A percentile compares a stretch with the other conserved stretches of the same genome.
Evolutionary conservation across 495 filamentous ascomycete species (phyloP).

Genomic region (Chlorociboria aeruginascens): DNA sequence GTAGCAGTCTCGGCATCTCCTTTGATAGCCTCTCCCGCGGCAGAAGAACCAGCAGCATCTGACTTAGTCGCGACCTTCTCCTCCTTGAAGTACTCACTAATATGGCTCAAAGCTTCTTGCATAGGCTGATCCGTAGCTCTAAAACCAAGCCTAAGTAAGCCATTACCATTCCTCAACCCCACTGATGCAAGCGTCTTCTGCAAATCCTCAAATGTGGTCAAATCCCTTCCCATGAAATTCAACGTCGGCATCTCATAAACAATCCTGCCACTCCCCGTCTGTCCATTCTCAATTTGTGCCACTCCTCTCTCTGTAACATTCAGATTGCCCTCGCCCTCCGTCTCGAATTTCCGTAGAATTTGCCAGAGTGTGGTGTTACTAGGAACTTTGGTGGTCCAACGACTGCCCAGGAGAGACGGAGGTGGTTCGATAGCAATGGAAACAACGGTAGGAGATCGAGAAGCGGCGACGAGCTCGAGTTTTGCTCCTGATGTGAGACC

Average conservation of each 20-base stretch:
- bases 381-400: conserved; percentile 71
- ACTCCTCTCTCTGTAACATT: conserved; percentile 75
- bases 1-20: neutral
- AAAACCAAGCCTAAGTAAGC: conserved; percentile 67
- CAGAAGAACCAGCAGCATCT: neutral
- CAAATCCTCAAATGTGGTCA: conserved; percentile 64
- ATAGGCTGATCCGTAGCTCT: conserved; percentile 62
- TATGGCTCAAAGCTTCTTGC: conserved; percentile 75
- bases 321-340: conserved; percentile 40
- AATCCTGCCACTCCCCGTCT: conserved; percentile 56
- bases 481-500: conserved; percentile 80
- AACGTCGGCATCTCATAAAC: conserved; percentile 82
- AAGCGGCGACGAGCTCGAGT: conserved; percentile 78
- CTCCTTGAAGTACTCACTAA: conserved; percentile 30
- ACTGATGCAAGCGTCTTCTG: conserved; percentile 81
- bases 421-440: conserved; percentile 74
- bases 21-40: neutral
- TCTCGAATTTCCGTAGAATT: conserved; percentile 79
- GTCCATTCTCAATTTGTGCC: conserved; percentile 40
- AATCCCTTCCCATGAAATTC: conserved; percentile 64
- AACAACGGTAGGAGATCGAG: conserved; percentile 69
- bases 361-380: conserved; percentile 80
- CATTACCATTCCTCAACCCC: conserved; percentile 72
- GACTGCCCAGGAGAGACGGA: conserved; percentile 40
- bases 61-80: conserved; percentile 1